These are phyloP conservation scores for Ceratocystis harringtonii DNA, from an alignment of 2,329 filamentous ascomycete genomes.

Conservation along the genomic window DNA sequence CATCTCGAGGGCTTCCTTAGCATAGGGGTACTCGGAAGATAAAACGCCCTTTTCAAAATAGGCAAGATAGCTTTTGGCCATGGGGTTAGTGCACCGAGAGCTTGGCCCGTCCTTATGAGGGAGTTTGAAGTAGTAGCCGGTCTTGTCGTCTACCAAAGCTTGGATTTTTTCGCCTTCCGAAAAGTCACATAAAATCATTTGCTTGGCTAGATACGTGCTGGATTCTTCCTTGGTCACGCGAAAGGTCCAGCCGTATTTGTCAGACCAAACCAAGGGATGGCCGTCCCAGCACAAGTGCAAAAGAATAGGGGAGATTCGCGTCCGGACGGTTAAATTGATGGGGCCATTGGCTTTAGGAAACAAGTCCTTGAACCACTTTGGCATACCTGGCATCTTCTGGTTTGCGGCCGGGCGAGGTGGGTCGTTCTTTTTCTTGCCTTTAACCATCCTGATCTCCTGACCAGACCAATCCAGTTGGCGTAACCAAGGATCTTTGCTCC, in stretches of 20 bases:
- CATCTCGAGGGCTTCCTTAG: conserved; percentile 93
- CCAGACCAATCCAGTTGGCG: conserved; percentile 89
- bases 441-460: conserved; percentile 80
- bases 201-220: conserved; percentile 50
- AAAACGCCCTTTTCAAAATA: conserved; percentile 86
- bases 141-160: conserved; percentile 48
- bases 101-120: conserved; percentile 90
- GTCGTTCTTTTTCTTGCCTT: conserved; percentile 76
- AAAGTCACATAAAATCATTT: conserved; percentile 63
- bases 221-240: conserved; percentile 50
- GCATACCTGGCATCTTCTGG: conserved; percentile 91
- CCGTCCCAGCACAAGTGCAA: conserved; percentile 79
- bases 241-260: conserved; percentile 88
- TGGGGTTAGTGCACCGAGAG: conserved; percentile 68
- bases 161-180: conserved; percentile 42
- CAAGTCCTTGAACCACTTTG: conserved; percentile 88
- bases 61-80: conserved; percentile 78
- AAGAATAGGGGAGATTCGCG: conserved; percentile 71
- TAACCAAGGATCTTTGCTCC: conserved; percentile 75
- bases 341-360: conserved; percentile 52
- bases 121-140: conserved; percentile 70
- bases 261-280: conserved; percentile 81
- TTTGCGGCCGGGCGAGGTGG: conserved; percentile 60
- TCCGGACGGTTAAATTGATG: conserved; percentile 72
- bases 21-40: conserved; percentile 75